These are phyloP conservation scores for Aspergillus heteromorphus DNA, from an alignment of 495 filamentous ascomycete genomes.

Conservation along the genomic window DNA sequence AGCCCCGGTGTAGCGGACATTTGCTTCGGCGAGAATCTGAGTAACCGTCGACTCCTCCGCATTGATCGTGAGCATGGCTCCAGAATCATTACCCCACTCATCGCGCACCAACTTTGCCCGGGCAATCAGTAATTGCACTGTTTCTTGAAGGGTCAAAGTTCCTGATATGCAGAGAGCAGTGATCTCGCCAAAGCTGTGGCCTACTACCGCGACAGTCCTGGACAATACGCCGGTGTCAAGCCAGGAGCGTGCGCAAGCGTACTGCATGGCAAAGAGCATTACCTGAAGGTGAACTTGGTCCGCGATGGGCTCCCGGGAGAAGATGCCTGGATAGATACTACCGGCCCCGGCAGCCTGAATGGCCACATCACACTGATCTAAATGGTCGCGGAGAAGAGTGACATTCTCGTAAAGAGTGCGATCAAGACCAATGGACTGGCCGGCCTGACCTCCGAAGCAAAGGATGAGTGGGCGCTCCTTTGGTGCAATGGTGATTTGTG, in stretches of 20 bases:
- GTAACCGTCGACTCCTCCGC: not conserved
- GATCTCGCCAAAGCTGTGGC: conserved; percentile 46
- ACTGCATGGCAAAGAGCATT: conserved; percentile 41
- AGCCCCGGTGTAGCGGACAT: not conserved
- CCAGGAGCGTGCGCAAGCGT: conserved; percentile 39
- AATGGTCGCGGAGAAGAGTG: conserved; percentile 26
- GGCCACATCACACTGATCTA: conserved; percentile 14
- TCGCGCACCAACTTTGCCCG: conserved; percentile 38
- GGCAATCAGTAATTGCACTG: conserved; percentile 32
- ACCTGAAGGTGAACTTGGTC: conserved; percentile 39
- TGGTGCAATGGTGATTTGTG: too few relatives aligned
- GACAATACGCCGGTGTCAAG: conserved; percentile 33
- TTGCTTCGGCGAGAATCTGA: not conserved
- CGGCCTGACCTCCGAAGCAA: conserved; percentile 49
- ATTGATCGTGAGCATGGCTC: conserved; percentile 47
- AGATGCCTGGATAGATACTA: conserved; percentile 44
- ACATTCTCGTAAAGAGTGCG: conserved; percentile 23
- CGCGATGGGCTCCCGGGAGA: conserved; percentile 24
- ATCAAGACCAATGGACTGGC: conserved; percentile 35
- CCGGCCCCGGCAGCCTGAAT: conserved; percentile 19
- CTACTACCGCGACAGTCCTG: conserved; percentile 29
- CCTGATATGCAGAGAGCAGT: conserved; percentile 34
- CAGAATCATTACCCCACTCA: conserved; percentile 41
- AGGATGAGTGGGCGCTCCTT: conserved; percentile 35
- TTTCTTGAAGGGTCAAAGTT: conserved; percentile 25